These are phyloP conservation scores for Suillus luteus DNA, from an alignment of 768 basidiomycete species.

Conservation along the genomic window DNA sequence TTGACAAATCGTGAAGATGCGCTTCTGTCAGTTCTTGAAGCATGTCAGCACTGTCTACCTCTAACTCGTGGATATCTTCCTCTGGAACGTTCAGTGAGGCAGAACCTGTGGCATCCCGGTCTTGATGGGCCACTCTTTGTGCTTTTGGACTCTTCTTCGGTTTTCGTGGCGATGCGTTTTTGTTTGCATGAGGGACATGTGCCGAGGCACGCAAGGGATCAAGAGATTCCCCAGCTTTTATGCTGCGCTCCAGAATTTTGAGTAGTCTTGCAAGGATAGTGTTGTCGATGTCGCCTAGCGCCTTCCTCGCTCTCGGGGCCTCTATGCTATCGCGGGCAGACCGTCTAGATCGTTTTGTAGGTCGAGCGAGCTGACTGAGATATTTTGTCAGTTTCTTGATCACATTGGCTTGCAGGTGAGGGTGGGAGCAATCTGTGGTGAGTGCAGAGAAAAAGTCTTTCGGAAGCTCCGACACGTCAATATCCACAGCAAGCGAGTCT, in stretches of 20 bases:
- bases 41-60: conserved; percentile 13
- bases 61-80: conserved; percentile 6
- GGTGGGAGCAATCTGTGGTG: conserved; percentile 57
- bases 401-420: conserved; percentile 56
- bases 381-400: conserved; percentile 72
- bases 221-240: conserved; percentile 73
- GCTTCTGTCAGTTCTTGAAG: conserved; percentile 41
- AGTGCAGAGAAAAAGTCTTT: conserved; percentile 64
- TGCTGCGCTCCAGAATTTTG: conserved; percentile 77
- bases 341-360: conserved; percentile 67
- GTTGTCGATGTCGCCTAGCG: conserved; percentile 70
- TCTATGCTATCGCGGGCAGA: conserved; percentile 38
- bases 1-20: conserved; percentile 53
- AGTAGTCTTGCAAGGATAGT: conserved; percentile 62
- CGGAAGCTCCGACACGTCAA: conserved; percentile 51
- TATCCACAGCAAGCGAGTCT: conserved; percentile 65
- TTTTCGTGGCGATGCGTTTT: conserved; percentile 40
- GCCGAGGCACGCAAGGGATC: conserved; percentile 60
- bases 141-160: conserved; percentile 51
- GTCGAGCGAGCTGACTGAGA: conserved; percentile 66
- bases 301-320: conserved; percentile 53
- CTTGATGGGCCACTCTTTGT: conserved; percentile 10
- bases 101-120: background rate
- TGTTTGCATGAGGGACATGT: conserved; percentile 19
- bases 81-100: conserved; percentile 4